Percentiles rank a stretch among this genome's conserved stretches.
Evolutionary conservation across 192 early-diverging fungal genomes (phyloP).

Genomic region (Backusella australiensis): DNA sequence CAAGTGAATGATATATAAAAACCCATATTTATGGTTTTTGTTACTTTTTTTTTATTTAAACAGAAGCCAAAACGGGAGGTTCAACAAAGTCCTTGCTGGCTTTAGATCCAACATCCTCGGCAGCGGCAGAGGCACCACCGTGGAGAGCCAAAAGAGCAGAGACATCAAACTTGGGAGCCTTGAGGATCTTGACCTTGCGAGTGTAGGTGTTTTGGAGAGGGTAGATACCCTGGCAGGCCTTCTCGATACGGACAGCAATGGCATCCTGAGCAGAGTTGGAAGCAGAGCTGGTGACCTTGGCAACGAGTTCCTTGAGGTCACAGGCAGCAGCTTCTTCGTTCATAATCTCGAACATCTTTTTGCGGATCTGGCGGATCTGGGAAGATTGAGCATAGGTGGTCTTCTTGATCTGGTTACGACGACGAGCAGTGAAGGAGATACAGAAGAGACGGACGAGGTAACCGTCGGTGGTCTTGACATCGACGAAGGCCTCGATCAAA

Average conservation of each 20-base stretch:
- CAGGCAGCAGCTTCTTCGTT: slow-evolving; percentile 74
- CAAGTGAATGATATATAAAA: neutral
- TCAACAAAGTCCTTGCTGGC: slow-evolving; percentile 80
- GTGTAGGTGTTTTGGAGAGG: slow-evolving; percentile 95
- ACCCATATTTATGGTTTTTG: neutral
- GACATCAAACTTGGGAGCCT: slow-evolving; percentile 93
- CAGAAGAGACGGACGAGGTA: slow-evolving; percentile 97
- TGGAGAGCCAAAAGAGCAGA: slow-evolving; percentile 97
- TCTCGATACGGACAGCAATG: slow-evolving; percentile 97
- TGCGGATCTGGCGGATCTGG: too few species aligned
- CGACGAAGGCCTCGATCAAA: slow-evolving; percentile 87
- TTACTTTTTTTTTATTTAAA: slow-evolving; percentile 5
- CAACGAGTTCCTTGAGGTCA: slow-evolving; percentile 94
- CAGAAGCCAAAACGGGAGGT: slow-evolving; percentile 53
- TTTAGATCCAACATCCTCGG: slow-evolving; percentile 78
- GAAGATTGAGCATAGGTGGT: slow-evolving; percentile 88
- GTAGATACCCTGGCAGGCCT: slow-evolving; percentile 95
- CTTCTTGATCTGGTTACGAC: slow-evolving; percentile 93
- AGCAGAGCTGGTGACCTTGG: slow-evolving; percentile 84
- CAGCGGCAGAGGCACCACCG: slow-evolving; percentile 76
- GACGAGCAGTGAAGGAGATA: slow-evolving; percentile 95
- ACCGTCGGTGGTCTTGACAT: slow-evolving; percentile 67
- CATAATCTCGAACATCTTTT: too few species aligned
- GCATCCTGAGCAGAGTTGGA: slow-evolving; percentile 61
- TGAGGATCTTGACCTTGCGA: slow-evolving; percentile 99